These are phyloP conservation scores for Hydnomerulius pinastri DNA, from an alignment of 768 basidiomycete genomes.

Conservation along the genomic window DNA sequence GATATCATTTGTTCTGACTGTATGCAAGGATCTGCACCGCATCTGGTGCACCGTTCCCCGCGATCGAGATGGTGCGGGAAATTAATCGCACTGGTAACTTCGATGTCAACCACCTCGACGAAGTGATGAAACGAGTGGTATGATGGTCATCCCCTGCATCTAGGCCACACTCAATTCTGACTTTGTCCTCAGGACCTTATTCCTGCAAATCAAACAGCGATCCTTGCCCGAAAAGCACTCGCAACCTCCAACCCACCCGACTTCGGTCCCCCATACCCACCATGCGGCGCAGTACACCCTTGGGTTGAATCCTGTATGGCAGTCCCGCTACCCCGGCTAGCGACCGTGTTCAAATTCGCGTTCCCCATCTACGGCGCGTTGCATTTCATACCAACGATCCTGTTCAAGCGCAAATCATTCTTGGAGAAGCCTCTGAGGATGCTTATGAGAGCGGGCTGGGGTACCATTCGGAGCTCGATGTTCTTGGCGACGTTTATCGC, in stretches of 20 bases:
- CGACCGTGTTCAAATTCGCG: slow-evolving; percentile 83
- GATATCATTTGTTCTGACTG: background rate
- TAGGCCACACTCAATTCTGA: background rate
- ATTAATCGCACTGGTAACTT: slow-evolving; percentile 61
- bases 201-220: slow-evolving; percentile 46
- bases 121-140: slow-evolving; percentile 51
- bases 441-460: slow-evolving; percentile 62
- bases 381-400: slow-evolving; percentile 83
- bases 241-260: slow-evolving; percentile 35
- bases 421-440: slow-evolving; percentile 64
- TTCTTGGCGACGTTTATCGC: slow-evolving; percentile 85
- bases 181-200: slow-evolving; percentile 51
- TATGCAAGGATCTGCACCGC: slow-evolving; percentile 70
- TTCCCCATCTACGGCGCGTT: slow-evolving; percentile 84
- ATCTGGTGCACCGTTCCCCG: slow-evolving; percentile 58
- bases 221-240: slow-evolving; percentile 47
- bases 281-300: slow-evolving; percentile 82
- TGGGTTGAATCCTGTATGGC: slow-evolving; percentile 51
- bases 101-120: slow-evolving; percentile 58
- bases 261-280: slow-evolving; percentile 53
- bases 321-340: slow-evolving; percentile 59
- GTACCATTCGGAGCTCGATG: slow-evolving; percentile 80
- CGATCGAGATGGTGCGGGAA: slow-evolving; percentile 60
- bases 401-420: slow-evolving; percentile 77
- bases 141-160: slow-evolving; percentile 10